Evolutionary conservation across 352 stramenopile genomes (phyloP), one percentile per base, ranked within the genome.

Genomic region (Thalassiosira livingstoniorum): DNA sequence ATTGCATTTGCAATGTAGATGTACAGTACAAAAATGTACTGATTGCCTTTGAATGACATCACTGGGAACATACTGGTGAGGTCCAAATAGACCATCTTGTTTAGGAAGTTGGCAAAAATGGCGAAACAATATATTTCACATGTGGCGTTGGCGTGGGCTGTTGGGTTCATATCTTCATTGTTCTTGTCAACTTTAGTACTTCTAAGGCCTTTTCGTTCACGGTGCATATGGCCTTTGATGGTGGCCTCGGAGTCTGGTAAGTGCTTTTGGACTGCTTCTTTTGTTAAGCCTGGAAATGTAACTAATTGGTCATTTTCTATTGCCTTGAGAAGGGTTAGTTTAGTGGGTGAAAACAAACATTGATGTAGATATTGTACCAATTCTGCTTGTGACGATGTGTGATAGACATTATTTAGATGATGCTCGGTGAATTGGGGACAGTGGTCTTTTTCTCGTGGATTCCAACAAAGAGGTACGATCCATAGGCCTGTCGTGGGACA

Each of bases 341-440:
- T 15, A 43, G 57, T 43, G 21, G 31, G 57, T 7, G 57, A 64
- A 15, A 43, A 23, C 2, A 64, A 2, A 42, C 27, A 64, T 64
- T 64, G 57, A 31, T 64, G 57, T 1, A 64, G 27, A 43, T 43
- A 64, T 64, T 64, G 2, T 43, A 64, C 43, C 1, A 31, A 43
- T 37, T 64, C 57, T 43, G 11, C 27, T 15, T 43, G 2, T 2
- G 2, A 43, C 31, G 57, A 43, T 1, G 27, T 25, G 11, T 64
- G 57, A 23, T 64, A 37, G 27, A 43, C 34, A 1, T 13, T 43
- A 23, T 37, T 64, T 1, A 13, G 7, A 37, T 42, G 0, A 39
- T 43, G 57, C 43, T 64, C 23, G n/a, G 29, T 63, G 54, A 37
- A 15, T 47, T 7, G 7, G 7, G 15, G 7, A 15, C 15, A 15